Percentiles rank a stretch among this genome's conserved stretches.
These are phyloP conservation scores for Meredithiella fracta DNA, from an alignment of 2,329 filamentous ascomycete genomes.

Conservation along the genomic window DNA sequence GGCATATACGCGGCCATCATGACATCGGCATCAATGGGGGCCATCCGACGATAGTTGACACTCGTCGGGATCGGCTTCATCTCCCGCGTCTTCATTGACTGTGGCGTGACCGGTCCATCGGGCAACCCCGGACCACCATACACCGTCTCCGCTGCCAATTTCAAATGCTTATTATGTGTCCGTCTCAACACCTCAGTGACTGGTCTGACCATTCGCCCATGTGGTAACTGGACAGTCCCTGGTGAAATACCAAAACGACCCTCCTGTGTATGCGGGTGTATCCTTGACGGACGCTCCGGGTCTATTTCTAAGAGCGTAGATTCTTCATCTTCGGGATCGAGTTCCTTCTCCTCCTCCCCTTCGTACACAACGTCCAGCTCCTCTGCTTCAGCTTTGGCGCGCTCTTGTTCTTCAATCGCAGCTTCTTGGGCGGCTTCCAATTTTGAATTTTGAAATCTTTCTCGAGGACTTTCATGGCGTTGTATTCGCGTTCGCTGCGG, in stretches of 20 bases:
- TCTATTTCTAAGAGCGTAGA: conserved; percentile 18
- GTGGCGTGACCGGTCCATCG: conserved; percentile 56
- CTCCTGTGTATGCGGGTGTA: conserved; percentile 57
- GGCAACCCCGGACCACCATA: conserved; percentile 69
- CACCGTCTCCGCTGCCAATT: conserved; percentile 49
- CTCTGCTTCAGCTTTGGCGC: conserved; percentile 19
- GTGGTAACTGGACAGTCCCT: conserved; percentile 58
- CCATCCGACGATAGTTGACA: conserved; percentile 49
- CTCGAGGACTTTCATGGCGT: conserved; percentile 36
- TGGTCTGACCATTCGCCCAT: conserved; percentile 50
- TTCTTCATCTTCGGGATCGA: conserved; percentile 17
- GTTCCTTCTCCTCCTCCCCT: conserved; percentile 26
- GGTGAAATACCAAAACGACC: conserved; percentile 63
- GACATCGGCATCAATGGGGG: conserved; percentile 57
- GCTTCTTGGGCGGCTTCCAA: conserved; percentile 20
- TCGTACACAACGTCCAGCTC: conserved; percentile 21
- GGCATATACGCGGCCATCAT: conserved; percentile 56
- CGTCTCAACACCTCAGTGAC: conserved; percentile 51
- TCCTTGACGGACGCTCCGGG: conserved; percentile 26
- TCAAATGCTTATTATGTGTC: conserved; percentile 58
- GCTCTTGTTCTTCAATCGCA: conserved; percentile 23
- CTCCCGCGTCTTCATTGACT: conserved; percentile 35
- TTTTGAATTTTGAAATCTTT: conserved; percentile 37
- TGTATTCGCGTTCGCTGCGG: conserved; percentile 38
- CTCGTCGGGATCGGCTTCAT: conserved; percentile 51